Percentiles rank a stretch among this genome's conserved stretches.
phyloP scores from a whole-genome alignment of 169 alveolate species.

The Babesia bigemina region DNA sequence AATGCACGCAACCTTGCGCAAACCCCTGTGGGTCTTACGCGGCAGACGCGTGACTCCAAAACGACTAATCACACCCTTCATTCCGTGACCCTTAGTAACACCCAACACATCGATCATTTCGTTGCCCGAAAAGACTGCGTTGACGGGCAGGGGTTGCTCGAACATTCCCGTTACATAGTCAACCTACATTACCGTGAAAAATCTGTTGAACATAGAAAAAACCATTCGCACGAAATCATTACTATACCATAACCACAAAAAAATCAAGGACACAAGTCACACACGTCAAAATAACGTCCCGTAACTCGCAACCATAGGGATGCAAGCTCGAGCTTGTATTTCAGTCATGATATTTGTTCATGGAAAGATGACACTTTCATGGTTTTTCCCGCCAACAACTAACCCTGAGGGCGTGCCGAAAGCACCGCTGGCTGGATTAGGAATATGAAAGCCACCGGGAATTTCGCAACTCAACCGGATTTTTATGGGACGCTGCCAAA shows the following conservation, averaged over 20 bases:
- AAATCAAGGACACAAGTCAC: no score
- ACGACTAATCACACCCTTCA: constrained; percentile 98
- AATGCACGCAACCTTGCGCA: constrained; percentile 99
- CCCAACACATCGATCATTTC: constrained; percentile 98
- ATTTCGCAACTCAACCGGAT: constrained; percentile 49
- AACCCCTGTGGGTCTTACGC: constrained; percentile 99
- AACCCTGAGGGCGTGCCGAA: constrained; percentile 60
- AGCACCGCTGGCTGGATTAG: constrained; percentile 61
- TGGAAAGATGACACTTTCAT: constrained; percentile 53
- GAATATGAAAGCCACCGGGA: constrained; percentile 65
- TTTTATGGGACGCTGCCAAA: constrained; percentile 44
- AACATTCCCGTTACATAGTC: constrained; percentile 92
- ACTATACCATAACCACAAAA: neutral
- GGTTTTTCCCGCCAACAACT: constrained; percentile 66
- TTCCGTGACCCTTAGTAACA: constrained; percentile 99
- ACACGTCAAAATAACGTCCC: neutral
- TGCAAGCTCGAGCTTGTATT: neutral
- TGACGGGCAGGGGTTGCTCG: constrained; percentile 96
- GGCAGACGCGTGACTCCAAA: constrained; percentile 99
- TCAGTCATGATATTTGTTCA: neutral
- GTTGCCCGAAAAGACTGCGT: constrained; percentile 93
- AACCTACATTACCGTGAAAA: constrained; percentile 72
- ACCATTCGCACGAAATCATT: neutral
- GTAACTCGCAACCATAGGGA: neutral
- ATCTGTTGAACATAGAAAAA: neutral